These are phyloP conservation scores for Blastobotrys serpentis DNA, from an alignment of 1,139 yeast species.

Conservation along the genomic window DNA sequence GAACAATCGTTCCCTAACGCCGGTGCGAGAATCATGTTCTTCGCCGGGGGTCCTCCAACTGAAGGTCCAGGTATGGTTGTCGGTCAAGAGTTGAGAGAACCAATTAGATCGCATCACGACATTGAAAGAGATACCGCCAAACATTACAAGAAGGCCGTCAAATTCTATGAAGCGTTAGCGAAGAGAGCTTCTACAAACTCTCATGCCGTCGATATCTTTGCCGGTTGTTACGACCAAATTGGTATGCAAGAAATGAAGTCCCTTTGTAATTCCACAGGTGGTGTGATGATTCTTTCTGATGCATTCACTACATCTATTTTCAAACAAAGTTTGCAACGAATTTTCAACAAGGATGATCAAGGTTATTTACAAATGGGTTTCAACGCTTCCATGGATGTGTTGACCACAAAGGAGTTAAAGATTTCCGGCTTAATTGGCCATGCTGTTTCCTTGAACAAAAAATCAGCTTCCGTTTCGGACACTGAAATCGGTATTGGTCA, in stretches of 20 bases:
- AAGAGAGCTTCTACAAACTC: conserved; percentile 73
- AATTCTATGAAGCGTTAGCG: conserved; percentile 79
- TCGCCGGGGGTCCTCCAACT: conserved; percentile 95
- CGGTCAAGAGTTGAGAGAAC: conserved; percentile 87
- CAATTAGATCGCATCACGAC: conserved; percentile 95
- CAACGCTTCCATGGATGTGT: conserved; percentile 66
- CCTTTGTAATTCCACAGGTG: conserved; percentile 87
- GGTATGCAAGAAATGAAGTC: conserved; percentile 97
- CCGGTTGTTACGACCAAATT: conserved; percentile 97
- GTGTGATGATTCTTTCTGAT: conserved; percentile 85
- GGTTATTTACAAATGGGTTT: conserved; percentile 80
- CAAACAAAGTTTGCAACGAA: conserved; percentile 86
- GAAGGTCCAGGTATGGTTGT: conserved; percentile 95
- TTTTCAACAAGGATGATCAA: conserved; percentile 81
- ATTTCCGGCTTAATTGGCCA: conserved; percentile 94
- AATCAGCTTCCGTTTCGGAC: conserved; percentile 69
- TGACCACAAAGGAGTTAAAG: conserved; percentile 85
- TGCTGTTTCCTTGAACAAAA: conserved; percentile 65
- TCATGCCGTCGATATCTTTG: conserved; percentile 89
- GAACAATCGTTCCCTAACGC: conserved; percentile 86
- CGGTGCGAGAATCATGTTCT: conserved; percentile 88
- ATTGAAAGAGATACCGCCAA: conserved; percentile 87
- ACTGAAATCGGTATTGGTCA: conserved; percentile 94
- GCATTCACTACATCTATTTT: conserved; percentile 96
- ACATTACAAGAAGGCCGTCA: conserved; percentile 87